Percentiles rank a stretch among this genome's conserved stretches.
Evolutionary conservation across 345 rosid genomes (phyloP).

Genomic region (Sisymbrium altissimum): DNA sequence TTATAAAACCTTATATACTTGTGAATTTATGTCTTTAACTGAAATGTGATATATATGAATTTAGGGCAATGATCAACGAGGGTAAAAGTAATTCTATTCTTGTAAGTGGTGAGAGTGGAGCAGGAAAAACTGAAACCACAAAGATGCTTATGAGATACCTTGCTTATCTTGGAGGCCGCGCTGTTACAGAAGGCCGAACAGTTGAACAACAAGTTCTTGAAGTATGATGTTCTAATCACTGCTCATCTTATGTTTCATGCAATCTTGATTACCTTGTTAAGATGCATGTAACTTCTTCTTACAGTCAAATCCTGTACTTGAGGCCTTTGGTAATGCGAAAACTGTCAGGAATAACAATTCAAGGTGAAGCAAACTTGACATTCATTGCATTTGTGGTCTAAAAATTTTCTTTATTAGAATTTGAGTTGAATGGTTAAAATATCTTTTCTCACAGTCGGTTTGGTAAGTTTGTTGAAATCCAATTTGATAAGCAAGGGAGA

Average conservation of each 20-base stretch:
- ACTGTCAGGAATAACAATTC: not conserved
- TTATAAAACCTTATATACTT: not conserved
- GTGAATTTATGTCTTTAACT: not conserved
- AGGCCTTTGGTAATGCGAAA: not conserved
- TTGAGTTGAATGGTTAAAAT: not conserved
- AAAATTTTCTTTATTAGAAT: not conserved
- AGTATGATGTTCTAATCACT: not conserved
- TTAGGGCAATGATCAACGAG: not conserved
- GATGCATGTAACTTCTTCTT: not conserved
- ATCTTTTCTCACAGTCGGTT: not conserved
- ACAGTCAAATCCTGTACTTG: constrained; percentile 10
- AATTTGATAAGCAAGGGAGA: not conserved
- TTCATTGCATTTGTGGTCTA: not conserved
- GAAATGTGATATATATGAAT: too few species aligned
- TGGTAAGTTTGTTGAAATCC: constrained; percentile 6
- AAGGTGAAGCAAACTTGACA: not conserved
- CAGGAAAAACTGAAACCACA: constrained; percentile 6
- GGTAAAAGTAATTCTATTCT: constrained; percentile 1
- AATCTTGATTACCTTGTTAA: not conserved
- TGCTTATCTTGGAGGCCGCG: not conserved
- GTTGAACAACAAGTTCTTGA: constrained; percentile 12
- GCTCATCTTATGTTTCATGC: not conserved
- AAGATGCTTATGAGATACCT: constrained; percentile 6
- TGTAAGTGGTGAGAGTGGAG: constrained; percentile 14
- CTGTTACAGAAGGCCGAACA: not conserved